phyloP scores from a whole-genome alignment of 2,329 filamentous ascomycete genomes.

The Venturia aucupariae region DNA sequence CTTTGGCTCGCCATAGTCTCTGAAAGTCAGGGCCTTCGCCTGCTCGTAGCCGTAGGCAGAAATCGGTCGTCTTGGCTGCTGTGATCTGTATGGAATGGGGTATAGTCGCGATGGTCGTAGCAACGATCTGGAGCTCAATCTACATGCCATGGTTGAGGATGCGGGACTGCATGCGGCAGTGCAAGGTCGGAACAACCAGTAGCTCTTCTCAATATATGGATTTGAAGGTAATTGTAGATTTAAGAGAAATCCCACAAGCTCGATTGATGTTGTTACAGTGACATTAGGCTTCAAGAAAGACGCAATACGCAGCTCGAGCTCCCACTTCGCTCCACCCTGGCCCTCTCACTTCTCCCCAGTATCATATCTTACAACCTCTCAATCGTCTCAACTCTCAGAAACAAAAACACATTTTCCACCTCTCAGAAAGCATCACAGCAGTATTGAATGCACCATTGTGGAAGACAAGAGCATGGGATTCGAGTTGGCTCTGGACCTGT shows the following conservation, averaged over 20 bases:
- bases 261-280: not conserved
- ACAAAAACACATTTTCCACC: not conserved
- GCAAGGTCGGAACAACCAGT: not conserved
- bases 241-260: not conserved
- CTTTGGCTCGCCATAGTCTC: slow-evolving; percentile 63
- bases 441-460: no score
- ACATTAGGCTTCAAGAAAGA: not conserved
- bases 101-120: not conserved
- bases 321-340: no score
- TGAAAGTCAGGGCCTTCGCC: slow-evolving; percentile 71
- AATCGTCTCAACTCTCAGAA: not conserved
- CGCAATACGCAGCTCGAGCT: not conserved
- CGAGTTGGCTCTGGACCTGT: no score
- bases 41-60: slow-evolving; percentile 72
- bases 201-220: not conserved
- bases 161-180: not conserved
- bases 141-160: slow-evolving; percentile 1
- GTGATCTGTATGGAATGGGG: not conserved
- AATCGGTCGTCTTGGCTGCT: slow-evolving; percentile 24
- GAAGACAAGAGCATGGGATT: no score
- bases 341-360: not conserved
- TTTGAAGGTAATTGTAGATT: not conserved
- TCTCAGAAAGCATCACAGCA: not conserved
- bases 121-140: not conserved
- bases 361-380: no score